Evolutionary conservation across 495 filamentous ascomycete species (phyloP).

Genomic region (Trichodelitschia bisporula): DNA sequence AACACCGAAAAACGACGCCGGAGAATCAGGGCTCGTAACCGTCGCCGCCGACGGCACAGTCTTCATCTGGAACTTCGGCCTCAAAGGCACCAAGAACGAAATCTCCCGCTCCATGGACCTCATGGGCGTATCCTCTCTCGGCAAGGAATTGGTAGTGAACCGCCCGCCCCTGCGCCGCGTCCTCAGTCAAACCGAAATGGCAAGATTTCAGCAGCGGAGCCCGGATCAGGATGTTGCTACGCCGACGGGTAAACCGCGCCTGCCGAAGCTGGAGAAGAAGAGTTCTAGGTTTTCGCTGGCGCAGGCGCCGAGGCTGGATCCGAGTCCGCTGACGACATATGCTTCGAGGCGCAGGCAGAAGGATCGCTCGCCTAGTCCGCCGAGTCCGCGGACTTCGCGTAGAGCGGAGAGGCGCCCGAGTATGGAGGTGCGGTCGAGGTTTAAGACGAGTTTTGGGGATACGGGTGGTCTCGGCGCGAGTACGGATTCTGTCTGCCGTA

Average conservation of each 20-base stretch:
- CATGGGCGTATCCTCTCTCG: constrained; percentile 4
- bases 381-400: constrained; percentile 10
- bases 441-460: constrained; percentile 26
- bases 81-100: constrained; percentile 4
- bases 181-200: constrained; percentile 15
- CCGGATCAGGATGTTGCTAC: constrained; percentile 10
- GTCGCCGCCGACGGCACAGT: constrained; percentile 19
- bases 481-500: constrained; percentile 57
- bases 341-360: constrained; percentile 3
- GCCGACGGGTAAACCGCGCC: constrained; percentile 7
- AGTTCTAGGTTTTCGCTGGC: constrained; percentile 13
- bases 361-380: constrained; percentile 14
- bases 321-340: constrained; percentile 8
- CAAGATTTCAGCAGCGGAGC: constrained; percentile 13
- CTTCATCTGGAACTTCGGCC: constrained; percentile 15
- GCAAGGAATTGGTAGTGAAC: constrained; percentile 8
- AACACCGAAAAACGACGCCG: neutral
- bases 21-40: constrained; percentile 12
- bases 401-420: too few relatives aligned
- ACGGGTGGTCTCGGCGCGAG: constrained; percentile 45
- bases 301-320: constrained; percentile 15
- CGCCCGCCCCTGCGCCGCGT: constrained; percentile 16
- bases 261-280: constrained; percentile 11
- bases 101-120: constrained; percentile 10
- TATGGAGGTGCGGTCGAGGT: constrained; percentile 29